Percentiles rank a stretch among this genome's conserved stretches.
Conservation (phyloP, 2,329 filamentous ascomycete genomes). For the Cladophialophora immunda region DNA sequence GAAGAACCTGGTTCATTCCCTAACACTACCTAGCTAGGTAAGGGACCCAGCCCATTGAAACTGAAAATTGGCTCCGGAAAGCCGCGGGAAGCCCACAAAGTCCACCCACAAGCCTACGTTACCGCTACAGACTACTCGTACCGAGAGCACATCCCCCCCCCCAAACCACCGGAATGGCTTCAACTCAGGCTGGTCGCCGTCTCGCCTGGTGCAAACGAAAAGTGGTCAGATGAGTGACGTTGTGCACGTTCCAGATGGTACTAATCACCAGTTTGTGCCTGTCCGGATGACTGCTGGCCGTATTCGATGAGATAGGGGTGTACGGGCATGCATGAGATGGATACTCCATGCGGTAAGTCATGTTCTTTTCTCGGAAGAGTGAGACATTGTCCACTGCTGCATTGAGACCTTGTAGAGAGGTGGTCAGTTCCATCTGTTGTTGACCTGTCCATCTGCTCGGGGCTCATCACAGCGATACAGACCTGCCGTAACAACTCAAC, state of each 20-base stretch:
- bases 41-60: not conserved
- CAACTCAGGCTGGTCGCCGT: conserved; percentile 10
- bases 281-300: conserved; percentile 21
- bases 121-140: not conserved
- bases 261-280: conserved; percentile 1
- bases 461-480: not conserved
- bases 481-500: not conserved
- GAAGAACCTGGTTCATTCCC: conserved; percentile 1
- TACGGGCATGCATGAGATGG: not conserved
- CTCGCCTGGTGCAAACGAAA: conserved; percentile 9
- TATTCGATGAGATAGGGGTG: not conserved
- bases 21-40: not conserved
- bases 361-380: conserved; percentile 2
- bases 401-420: not conserved
- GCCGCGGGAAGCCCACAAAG: conserved; percentile 6
- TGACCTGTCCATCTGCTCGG: not conserved
- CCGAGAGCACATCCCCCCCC: not conserved
- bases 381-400: conserved; percentile 11
- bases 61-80: conserved; percentile 14
- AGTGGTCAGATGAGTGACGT: conserved; percentile 16
- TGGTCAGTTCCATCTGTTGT: not conserved
- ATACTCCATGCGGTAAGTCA: not conserved
- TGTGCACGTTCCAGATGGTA: not conserved
- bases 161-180: not conserved
- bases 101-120: not conserved